These are phyloP conservation scores for Lachnellula subtilissima DNA, from an alignment of 2,329 filamentous ascomycete species.

Conservation along the genomic window DNA sequence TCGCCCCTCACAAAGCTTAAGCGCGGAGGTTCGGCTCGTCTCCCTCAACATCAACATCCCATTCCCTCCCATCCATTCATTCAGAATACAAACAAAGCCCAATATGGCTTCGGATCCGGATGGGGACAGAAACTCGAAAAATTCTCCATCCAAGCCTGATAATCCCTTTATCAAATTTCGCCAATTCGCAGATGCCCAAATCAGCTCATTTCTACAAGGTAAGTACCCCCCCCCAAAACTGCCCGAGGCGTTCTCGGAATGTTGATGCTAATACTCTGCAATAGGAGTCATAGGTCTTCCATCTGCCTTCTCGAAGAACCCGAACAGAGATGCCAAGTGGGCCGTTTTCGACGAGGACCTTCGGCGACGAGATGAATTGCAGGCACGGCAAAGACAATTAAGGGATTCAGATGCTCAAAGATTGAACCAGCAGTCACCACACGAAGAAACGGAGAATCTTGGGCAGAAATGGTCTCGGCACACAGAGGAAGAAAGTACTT, in stretches of 20 bases:
- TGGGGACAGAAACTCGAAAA: conserved; percentile 13
- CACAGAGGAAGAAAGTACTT: not conserved
- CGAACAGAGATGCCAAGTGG: conserved; percentile 19
- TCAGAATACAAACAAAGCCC: not conserved
- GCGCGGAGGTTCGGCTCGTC: not conserved
- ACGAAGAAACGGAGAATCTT: conserved; percentile 10
- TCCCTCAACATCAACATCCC: not conserved
- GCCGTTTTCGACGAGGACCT: conserved; percentile 26
- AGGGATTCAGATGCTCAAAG: conserved; percentile 17
- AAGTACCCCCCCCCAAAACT: not conserved
- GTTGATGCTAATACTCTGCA: not conserved
- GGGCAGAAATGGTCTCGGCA: conserved; percentile 11
- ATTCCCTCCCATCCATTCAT: not conserved
- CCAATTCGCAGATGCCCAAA: conserved; percentile 28
- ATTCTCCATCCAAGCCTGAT: conserved; percentile 15
- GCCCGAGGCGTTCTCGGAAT: not conserved
- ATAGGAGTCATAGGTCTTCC: conserved; percentile 29
- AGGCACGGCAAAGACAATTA: conserved; percentile 20
- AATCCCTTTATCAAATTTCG: conserved; percentile 32
- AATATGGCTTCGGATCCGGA: conserved; percentile 22
- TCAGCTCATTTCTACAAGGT: conserved; percentile 28
- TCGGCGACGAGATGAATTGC: conserved; percentile 23
- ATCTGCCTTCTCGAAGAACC: conserved; percentile 25
- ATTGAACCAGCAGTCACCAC: not conserved
- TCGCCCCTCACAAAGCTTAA: not conserved